These are phyloP conservation scores for Boletus albobrunnescens DNA, from an alignment of 1,284 basidiomycete genomes.

Conservation along the genomic window DNA sequence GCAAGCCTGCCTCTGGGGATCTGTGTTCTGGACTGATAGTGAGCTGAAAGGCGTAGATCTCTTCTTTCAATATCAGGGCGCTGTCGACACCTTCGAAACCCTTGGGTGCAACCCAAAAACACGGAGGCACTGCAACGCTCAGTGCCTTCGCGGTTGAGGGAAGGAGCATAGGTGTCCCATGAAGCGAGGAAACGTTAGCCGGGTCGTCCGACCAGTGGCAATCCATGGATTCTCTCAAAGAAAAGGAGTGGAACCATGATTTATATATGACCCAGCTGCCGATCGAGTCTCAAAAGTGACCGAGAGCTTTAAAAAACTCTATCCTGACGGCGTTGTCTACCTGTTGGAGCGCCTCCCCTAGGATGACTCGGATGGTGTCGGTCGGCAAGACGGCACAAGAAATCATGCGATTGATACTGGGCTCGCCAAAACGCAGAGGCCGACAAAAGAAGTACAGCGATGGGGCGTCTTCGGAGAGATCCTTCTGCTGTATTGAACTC, in stretches of 20 bases:
- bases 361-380: neutral
- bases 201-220: neutral
- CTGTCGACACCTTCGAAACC: no score
- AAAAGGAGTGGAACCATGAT: slow-evolving; percentile 5
- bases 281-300: neutral
- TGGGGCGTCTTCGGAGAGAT: neutral
- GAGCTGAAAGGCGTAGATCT: no score
- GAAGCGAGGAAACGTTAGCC: neutral
- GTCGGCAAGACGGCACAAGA: neutral
- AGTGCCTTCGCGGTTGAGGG: no score
- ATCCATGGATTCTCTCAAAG: neutral
- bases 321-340: neutral
- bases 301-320: neutral
- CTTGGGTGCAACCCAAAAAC: no score
- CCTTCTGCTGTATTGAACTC: rapidly evolving
- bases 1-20: no score
- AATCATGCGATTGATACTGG: neutral
- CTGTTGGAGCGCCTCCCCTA: neutral
- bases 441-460: slow-evolving; percentile 1
- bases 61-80: no score
- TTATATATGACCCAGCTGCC: neutral
- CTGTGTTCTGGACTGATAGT: no score
- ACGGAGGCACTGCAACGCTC: no score
- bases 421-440: neutral
- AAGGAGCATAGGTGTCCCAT: neutral